phyloP scores from a whole-genome alignment of 768 basidiomycete species.

The Pisolithus tinctorius region DNA sequence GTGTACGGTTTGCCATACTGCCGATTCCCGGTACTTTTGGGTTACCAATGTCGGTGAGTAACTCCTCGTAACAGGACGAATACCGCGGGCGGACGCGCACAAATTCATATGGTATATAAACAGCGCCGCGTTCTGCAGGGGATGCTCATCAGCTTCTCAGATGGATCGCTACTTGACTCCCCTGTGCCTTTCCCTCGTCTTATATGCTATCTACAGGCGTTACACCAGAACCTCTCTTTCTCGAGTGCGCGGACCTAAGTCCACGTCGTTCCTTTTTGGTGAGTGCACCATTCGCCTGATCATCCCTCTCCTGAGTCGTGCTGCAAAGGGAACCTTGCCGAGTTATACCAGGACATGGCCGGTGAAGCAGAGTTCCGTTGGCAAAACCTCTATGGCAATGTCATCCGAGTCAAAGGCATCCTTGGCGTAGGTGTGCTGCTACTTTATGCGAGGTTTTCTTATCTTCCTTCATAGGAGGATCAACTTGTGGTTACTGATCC shows the following conservation, averaged over 20 bases:
- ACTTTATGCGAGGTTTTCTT: constrained; percentile 3
- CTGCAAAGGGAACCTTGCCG: constrained; percentile 22
- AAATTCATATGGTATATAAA: too few species aligned
- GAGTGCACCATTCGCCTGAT: background rate
- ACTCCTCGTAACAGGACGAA: too few species aligned
- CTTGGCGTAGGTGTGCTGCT: constrained; percentile 3
- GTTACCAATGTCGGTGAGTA: too few species aligned
- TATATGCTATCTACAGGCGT: constrained; percentile 4
- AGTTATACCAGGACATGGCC: constrained; percentile 20
- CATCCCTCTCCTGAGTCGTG: background rate
- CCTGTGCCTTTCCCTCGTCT: background rate
- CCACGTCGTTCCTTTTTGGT: too few species aligned
- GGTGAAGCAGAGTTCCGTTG: constrained; percentile 24
- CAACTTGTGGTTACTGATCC: constrained; percentile 41
- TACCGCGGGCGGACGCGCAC: too few species aligned
- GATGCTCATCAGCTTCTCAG: background rate
- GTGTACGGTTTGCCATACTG: too few species aligned
- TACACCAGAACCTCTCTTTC: background rate
- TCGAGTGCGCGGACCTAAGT: too few species aligned
- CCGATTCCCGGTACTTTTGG: too few species aligned
- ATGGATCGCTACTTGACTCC: background rate
- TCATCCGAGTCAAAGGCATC: constrained; percentile 18
- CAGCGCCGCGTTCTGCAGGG: too few species aligned
- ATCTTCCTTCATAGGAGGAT: constrained; percentile 30
- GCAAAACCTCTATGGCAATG: constrained; percentile 23